These are phyloP conservation scores for Beauveria bassiana DNA, from an alignment of 2,329 filamentous ascomycete species.

Conservation along the genomic window DNA sequence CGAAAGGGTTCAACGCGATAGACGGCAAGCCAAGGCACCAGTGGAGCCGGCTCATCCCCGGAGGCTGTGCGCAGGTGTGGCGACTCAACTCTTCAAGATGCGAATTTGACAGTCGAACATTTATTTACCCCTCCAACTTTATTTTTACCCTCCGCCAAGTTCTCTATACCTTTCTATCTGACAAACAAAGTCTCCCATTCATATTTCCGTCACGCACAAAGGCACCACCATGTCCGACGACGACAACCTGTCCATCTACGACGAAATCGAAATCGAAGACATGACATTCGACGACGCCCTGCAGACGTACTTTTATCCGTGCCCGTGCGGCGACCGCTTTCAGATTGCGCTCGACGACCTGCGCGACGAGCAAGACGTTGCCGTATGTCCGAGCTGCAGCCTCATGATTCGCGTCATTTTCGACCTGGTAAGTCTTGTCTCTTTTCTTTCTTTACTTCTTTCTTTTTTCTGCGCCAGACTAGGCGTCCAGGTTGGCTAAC, in stretches of 20 bases:
- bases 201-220: neutral
- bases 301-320: constrained; percentile 92
- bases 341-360: constrained; percentile 82
- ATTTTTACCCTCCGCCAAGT: neutral
- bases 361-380: constrained; percentile 83
- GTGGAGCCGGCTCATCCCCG: constrained; percentile 9
- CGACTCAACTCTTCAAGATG: neutral
- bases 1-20: neutral
- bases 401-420: constrained; percentile 95
- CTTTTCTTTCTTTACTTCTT: neutral
- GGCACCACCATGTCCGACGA: constrained; percentile 50
- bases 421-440: constrained; percentile 52
- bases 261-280: constrained; percentile 98
- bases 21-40: neutral
- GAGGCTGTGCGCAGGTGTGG: neutral
- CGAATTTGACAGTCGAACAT: neutral
- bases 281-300: constrained; percentile 81
- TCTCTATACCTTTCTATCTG: too few relatives aligned
- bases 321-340: constrained; percentile 94
- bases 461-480: too few relatives aligned
- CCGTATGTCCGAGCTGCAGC: constrained; percentile 95
- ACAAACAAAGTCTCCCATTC: too few relatives aligned
- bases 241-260: constrained; percentile 69
- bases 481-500: too few relatives aligned
- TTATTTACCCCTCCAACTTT: neutral